A percentile compares a stretch with the other conserved stretches of the same genome.
These are phyloP conservation scores for Eucalyptus grandis DNA, from an alignment of 345 rosid species.

Conservation along the genomic window DNA sequence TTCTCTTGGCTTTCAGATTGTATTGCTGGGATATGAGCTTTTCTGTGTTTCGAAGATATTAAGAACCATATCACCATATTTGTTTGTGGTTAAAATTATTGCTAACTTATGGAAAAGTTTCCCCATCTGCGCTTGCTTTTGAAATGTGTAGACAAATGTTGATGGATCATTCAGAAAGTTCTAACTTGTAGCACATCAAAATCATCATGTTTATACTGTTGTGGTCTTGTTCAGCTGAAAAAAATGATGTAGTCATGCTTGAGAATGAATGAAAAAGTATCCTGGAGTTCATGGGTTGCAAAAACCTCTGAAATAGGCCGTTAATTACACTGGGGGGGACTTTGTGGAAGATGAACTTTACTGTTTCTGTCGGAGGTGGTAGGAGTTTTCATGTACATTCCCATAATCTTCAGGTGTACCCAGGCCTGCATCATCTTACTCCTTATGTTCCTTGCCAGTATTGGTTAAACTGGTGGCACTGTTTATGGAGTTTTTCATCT, in stretches of 20 bases:
- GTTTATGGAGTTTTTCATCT: not conserved
- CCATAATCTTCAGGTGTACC: not conserved
- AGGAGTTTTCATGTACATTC: not conserved
- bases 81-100: not conserved
- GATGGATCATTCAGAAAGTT: not conserved
- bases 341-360: not conserved
- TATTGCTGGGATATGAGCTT: not conserved
- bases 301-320: not conserved
- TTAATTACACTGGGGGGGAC: not conserved
- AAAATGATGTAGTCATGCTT: not conserved
- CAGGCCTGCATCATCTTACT: not conserved
- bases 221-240: not conserved
- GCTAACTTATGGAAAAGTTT: not conserved
- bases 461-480: not conserved
- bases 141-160: not conserved
- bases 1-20: not conserved
- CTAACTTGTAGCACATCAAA: not conserved
- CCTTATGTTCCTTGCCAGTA: not conserved
- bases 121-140: not conserved
- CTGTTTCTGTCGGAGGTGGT: not conserved
- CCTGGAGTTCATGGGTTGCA: not conserved
- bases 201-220: not conserved
- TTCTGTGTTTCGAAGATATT: not conserved
- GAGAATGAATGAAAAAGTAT: not conserved
- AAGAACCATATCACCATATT: not conserved